Percentiles rank a stretch among this genome's conserved stretches.
Evolutionary conservation across 2,329 filamentous ascomycete species (phyloP).

Genomic region (Akanthomyces lecanii): DNA sequence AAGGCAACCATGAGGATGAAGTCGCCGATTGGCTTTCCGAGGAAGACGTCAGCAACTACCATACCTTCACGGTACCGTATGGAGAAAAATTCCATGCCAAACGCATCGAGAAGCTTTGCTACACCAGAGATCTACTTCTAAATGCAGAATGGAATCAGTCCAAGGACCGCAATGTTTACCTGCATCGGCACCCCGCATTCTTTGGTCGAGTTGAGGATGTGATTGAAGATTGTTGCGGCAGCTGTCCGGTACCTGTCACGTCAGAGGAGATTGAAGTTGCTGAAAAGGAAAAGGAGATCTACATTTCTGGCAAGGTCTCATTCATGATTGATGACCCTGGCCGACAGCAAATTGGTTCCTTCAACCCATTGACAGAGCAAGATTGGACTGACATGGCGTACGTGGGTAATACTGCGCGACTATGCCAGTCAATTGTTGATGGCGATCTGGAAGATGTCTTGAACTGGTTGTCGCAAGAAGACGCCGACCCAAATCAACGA

Average conservation of each 20-base stretch:
- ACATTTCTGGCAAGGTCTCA: conserved; percentile 66
- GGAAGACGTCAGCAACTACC: conserved; percentile 73
- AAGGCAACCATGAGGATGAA: conserved; percentile 72
- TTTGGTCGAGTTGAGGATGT: conserved; percentile 74
- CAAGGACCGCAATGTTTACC: conserved; percentile 68
- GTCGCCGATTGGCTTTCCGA: conserved; percentile 78
- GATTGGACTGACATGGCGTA: conserved; percentile 94
- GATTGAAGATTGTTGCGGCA: conserved; percentile 76
- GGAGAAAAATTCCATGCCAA: conserved; percentile 58
- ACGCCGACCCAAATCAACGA: conserved; percentile 64
- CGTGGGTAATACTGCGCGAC: conserved; percentile 68
- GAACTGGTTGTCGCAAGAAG: conserved; percentile 66
- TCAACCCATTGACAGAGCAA: conserved; percentile 75
- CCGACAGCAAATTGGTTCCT: conserved; percentile 65
- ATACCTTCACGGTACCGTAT: conserved; percentile 71
- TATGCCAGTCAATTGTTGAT: conserved; percentile 80
- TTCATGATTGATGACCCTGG: conserved; percentile 82
- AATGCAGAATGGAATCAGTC: conserved; percentile 84
- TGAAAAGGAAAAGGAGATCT: conserved; percentile 69
- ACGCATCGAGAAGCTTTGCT: conserved; percentile 77
- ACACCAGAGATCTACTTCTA: conserved; percentile 74
- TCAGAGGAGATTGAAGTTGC: conserved; percentile 67
- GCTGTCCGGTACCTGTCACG: conserved; percentile 65
- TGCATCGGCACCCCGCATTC: conserved; percentile 83
- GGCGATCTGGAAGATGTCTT: conserved; percentile 65